Percentiles rank a stretch among this genome's conserved stretches.
phyloP scores from a whole-genome alignment of 2,329 filamentous ascomycete species.

The Aspergillaceae sp. region DNA sequence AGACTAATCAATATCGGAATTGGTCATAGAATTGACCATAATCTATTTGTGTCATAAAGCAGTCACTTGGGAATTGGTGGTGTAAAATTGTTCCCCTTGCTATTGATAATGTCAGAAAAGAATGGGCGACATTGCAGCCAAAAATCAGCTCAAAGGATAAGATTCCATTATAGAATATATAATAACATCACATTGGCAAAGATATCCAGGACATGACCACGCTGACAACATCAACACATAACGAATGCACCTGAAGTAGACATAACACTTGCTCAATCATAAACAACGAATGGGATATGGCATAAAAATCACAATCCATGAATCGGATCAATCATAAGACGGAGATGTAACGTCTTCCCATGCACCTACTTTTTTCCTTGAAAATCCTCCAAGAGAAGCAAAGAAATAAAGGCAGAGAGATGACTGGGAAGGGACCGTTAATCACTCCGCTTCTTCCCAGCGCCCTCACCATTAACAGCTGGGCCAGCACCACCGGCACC shows the following conservation, averaged over 20 bases:
- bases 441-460: slow-evolving; percentile 24
- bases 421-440: slow-evolving; percentile 8
- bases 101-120: too few relatives aligned
- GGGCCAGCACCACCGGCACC: slow-evolving; percentile 6
- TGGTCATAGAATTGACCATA: not conserved
- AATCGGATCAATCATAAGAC: not conserved
- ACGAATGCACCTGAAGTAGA: not conserved
- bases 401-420: slow-evolving; percentile 1
- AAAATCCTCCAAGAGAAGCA: not conserved
- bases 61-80: too few relatives aligned
- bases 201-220: not conserved
- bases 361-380: not conserved
- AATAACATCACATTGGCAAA: not conserved
- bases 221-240: not conserved
- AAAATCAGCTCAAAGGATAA: not conserved
- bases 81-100: too few relatives aligned
- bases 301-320: too few relatives aligned
- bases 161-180: not conserved
- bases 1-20: slow-evolving; percentile 16
- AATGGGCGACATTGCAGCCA: too few relatives aligned
- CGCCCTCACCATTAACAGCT: slow-evolving; percentile 12
- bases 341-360: not conserved
- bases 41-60: not conserved
- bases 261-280: not conserved
- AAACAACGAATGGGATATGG: not conserved